Percentiles rank a stretch among this genome's conserved stretches.
Evolutionary conservation across 164 flowering plant genomes (phyloP).

Genomic region (Cinnamomum chago): DNA sequence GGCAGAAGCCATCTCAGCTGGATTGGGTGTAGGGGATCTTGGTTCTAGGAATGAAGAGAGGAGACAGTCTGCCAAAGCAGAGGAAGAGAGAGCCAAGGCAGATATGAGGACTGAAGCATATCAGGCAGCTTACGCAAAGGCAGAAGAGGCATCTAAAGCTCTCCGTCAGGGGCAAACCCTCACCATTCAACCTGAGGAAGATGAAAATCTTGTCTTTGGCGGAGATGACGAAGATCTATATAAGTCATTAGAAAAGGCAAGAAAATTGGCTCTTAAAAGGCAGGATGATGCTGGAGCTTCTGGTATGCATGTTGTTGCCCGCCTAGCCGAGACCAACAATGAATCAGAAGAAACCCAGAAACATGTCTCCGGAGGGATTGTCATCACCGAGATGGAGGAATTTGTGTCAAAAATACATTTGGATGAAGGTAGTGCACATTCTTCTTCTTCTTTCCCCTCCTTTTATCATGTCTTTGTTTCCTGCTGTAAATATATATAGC

Average conservation of each 20-base stretch:
- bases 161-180: conserved; percentile 49
- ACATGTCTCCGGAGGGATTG: conserved; percentile 44
- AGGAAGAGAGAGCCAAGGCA: conserved; percentile 60
- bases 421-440: conserved; percentile 53
- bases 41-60: conserved; percentile 70
- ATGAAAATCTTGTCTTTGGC: conserved; percentile 50
- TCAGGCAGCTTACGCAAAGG: conserved; percentile 74
- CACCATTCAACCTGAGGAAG: conserved; percentile 41
- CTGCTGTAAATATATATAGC: background rate
- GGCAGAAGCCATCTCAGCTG: conserved; percentile 83
- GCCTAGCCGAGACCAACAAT: conserved; percentile 37
- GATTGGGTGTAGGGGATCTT: conserved; percentile 78
- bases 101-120: conserved; percentile 73
- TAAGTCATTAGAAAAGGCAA: conserved; percentile 71
- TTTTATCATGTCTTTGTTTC: background rate
- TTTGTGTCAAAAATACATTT: conserved; percentile 89
- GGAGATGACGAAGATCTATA: conserved; percentile 81
- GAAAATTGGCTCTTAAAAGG: conserved; percentile 71
- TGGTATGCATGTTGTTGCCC: conserved; percentile 67
- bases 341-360: conserved; percentile 36
- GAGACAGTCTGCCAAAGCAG: conserved; percentile 59
- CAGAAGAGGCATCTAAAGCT: conserved; percentile 86
- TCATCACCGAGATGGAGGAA: conserved; percentile 92
- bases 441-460: background rate
- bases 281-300: conserved; percentile 39